Conservation (phyloP, 2,329 filamentous ascomycete species). For the Alternaria gaisen region DNA sequence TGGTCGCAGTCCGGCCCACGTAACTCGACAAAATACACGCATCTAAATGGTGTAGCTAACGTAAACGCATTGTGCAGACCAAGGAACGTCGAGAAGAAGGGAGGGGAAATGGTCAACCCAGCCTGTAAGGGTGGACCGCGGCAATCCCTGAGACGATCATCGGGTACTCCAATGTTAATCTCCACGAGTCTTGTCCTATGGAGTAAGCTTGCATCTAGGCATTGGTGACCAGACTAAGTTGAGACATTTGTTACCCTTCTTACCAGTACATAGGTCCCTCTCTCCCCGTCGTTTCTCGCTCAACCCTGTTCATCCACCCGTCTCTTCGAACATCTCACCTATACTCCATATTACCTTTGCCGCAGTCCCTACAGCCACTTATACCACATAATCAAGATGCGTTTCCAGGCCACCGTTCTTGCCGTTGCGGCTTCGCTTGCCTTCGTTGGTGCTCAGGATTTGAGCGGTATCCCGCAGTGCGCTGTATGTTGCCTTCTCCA, state of each 20-base stretch:
- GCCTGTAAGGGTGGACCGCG: not conserved
- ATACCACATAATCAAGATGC: slow-evolving; percentile 34
- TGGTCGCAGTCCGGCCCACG: not conserved
- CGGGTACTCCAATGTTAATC: slow-evolving; percentile 7
- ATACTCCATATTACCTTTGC: slow-evolving; percentile 1
- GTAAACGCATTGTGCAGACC: not conserved
- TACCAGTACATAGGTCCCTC: slow-evolving; percentile 5
- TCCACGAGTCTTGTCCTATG: slow-evolving; percentile 1
- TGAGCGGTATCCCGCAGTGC: slow-evolving; percentile 41
- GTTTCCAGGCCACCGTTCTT: slow-evolving; percentile 36
- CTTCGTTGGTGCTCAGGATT: slow-evolving; percentile 40
- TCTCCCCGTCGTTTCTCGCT: not conserved
- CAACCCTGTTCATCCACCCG: not conserved
- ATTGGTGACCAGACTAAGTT: not conserved
- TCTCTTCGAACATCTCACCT: not conserved
- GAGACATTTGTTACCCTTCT: not conserved
- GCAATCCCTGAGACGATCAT: slow-evolving; percentile 1
- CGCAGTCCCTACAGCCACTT: not conserved
- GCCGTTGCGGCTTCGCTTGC: slow-evolving; percentile 40
- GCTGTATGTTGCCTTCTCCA: slow-evolving; percentile 40
- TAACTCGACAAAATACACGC: not conserved
- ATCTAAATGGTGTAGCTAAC: not conserved
- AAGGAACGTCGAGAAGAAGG: not conserved
- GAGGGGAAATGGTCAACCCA: not conserved
- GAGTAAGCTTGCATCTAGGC: not conserved